A percentile compares a stretch with the other conserved stretches of the same genome.
Evolutionary conservation across 169 alveolate species (phyloP).

Genomic region (Plasmodium relictum): DNA sequence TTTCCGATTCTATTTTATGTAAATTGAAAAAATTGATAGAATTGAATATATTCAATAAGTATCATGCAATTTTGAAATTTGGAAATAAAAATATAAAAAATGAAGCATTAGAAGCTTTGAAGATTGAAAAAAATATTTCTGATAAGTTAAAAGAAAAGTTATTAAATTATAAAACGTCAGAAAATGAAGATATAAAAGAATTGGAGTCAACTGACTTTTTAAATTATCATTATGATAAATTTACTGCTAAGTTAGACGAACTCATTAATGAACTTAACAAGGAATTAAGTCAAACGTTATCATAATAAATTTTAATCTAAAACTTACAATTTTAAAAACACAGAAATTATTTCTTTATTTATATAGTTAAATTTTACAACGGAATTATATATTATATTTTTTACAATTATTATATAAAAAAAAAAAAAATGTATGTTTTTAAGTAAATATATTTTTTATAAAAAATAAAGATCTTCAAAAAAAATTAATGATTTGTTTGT

Average conservation of each 20-base stretch:
- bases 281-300: slow-evolving; percentile 7
- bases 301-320: background rate
- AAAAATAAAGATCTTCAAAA: too few species aligned
- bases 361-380: too few species aligned
- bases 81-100: slow-evolving; percentile 42
- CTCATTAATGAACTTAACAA: slow-evolving; percentile 15
- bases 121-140: slow-evolving; percentile 24
- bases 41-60: slow-evolving; percentile 8
- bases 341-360: too few species aligned
- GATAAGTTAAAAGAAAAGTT: slow-evolving; percentile 27
- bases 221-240: slow-evolving; percentile 27
- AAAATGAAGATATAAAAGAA: slow-evolving; percentile 29
- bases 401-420: too few species aligned
- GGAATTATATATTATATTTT: too few species aligned
- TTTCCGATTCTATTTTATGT: slow-evolving; percentile 26
- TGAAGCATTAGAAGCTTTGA: slow-evolving; percentile 16
- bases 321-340: too few species aligned
- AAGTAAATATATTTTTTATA: too few species aligned
- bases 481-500: too few species aligned
- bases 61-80: slow-evolving; percentile 27
- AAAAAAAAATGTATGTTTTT: too few species aligned
- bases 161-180: slow-evolving; percentile 22
- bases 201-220: slow-evolving; percentile 26
- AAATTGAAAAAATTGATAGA: slow-evolving; percentile 27
- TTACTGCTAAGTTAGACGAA: slow-evolving; percentile 6